Evolutionary conservation across 2,329 filamentous ascomycete species (phyloP).

Genomic region (Xylariales sp.): DNA sequence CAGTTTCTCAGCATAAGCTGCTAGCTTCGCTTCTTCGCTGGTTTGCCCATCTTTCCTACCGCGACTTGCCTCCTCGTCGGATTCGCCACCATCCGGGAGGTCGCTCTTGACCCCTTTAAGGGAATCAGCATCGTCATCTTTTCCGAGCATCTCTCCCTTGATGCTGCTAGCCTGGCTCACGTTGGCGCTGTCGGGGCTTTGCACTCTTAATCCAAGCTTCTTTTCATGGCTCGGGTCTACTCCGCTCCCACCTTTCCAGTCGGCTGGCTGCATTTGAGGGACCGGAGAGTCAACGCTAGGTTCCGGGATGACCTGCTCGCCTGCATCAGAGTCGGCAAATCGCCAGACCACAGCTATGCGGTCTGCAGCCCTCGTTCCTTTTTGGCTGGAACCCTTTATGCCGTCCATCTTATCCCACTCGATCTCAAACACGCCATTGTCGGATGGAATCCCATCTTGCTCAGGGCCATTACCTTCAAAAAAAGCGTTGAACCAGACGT

Average conservation of each 20-base stretch:
- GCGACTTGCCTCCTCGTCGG: constrained; percentile 2
- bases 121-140: constrained; percentile 10
- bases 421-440: constrained; percentile 59
- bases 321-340: constrained; percentile 24
- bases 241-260: constrained; percentile 64
- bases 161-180: constrained; percentile 72
- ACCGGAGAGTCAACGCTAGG: constrained; percentile 65
- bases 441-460: constrained; percentile 58
- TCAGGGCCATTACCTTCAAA: constrained; percentile 82
- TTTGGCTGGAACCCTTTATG: constrained; percentile 82
- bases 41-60: constrained; percentile 7
- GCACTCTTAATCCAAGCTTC: constrained; percentile 63
- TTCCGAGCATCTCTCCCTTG: constrained; percentile 21
- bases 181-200: constrained; percentile 60
- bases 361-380: constrained; percentile 80
- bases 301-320: constrained; percentile 45
- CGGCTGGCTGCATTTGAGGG: constrained; percentile 62
- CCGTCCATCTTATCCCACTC: constrained; percentile 76
- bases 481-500: constrained; percentile 95
- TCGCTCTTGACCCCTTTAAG: constrained; percentile 8
- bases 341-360: constrained; percentile 83
- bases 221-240: constrained; percentile 49
- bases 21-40: constrained; percentile 14
- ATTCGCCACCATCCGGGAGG: background rate
- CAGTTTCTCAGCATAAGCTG: constrained; percentile 22